A percentile compares a stretch with the other conserved stretches of the same genome.
These are phyloP conservation scores for Ambrosiella cleistominuta DNA, from an alignment of 2,329 filamentous ascomycete genomes.

Conservation along the genomic window DNA sequence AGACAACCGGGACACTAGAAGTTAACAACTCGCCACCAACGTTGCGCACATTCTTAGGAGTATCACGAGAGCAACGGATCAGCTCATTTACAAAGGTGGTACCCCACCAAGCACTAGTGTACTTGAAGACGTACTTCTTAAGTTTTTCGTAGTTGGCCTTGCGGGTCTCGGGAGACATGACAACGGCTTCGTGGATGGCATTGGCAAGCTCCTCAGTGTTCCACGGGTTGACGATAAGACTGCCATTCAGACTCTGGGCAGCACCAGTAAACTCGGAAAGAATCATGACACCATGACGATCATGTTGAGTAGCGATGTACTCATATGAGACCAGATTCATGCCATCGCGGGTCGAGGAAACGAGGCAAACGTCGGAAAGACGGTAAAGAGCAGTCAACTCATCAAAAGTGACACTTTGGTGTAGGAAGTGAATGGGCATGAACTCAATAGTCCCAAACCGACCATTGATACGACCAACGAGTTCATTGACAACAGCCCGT, in stretches of 20 bases:
- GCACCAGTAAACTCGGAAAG: constrained; percentile 94
- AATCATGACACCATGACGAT: constrained; percentile 84
- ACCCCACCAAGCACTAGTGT: constrained; percentile 95
- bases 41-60: constrained; percentile 25
- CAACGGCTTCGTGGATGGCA: constrained; percentile 89
- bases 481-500: constrained; percentile 85
- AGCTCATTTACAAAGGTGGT: constrained; percentile 81
- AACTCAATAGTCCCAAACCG: constrained; percentile 95
- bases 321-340: constrained; percentile 99
- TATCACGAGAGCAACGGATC: constrained; percentile 30
- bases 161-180: constrained; percentile 80
- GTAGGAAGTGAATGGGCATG: constrained; percentile 97
- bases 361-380: constrained; percentile 79
- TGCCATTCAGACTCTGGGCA: constrained; percentile 83
- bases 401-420: constrained; percentile 88
- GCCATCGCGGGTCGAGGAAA: constrained; percentile 88
- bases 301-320: constrained; percentile 85
- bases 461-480: constrained; percentile 92
- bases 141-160: constrained; percentile 79
- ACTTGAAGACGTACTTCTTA: constrained; percentile 90
- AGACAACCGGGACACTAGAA: constrained; percentile 10
- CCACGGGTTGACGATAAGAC: constrained; percentile 93
- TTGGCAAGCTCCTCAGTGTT: constrained; percentile 91
- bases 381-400: constrained; percentile 89
- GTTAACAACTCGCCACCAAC: constrained; percentile 20